phyloP scores from a whole-genome alignment of 2,329 filamentous ascomycete genomes.

The Pleoardoris graminearum region DNA sequence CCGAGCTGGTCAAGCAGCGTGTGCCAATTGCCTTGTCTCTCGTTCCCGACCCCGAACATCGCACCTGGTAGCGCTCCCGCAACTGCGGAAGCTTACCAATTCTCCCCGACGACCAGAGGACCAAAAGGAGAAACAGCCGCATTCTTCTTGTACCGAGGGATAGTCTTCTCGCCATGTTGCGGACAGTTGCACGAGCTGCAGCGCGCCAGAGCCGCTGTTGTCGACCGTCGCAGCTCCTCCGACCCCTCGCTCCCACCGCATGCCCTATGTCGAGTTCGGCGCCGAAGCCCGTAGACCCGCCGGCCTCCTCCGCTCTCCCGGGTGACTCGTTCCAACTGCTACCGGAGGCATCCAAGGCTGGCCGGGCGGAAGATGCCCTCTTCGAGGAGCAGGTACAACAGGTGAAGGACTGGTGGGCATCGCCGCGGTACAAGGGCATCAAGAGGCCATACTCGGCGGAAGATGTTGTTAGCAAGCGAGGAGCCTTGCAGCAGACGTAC shows the following conservation, averaged over 20 bases:
- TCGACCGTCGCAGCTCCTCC: conserved; percentile 31
- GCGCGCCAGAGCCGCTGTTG: conserved; percentile 41
- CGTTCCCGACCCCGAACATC: conserved; percentile 14
- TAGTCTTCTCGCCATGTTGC: conserved; percentile 38
- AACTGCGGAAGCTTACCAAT: conserved; percentile 21
- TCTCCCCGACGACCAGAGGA: conserved; percentile 8
- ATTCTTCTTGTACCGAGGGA: conserved; percentile 13
- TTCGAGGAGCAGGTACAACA: conserved; percentile 83
- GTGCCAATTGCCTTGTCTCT: conserved; percentile 20
- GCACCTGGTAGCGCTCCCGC: conserved; percentile 21
- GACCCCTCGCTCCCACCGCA: conserved; percentile 48
- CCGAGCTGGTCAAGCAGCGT: too few species aligned
- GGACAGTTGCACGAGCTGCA: conserved; percentile 42
- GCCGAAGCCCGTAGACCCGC: conserved; percentile 60
- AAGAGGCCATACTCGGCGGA: conserved; percentile 87
- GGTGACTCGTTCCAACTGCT: conserved; percentile 86
- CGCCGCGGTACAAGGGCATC: conserved; percentile 83
- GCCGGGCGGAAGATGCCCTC: conserved; percentile 78
- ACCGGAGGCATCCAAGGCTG: conserved; percentile 74
- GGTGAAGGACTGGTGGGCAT: conserved; percentile 89
- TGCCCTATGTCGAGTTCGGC: conserved; percentile 58
- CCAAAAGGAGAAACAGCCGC: conserved; percentile 10
- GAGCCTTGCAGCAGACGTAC: conserved; percentile 82
- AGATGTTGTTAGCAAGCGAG: conserved; percentile 91
- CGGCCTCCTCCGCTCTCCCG: conserved; percentile 63